Base-by-base conservation (phyloP, 495 filamentous ascomycete genomes). In the Wilcoxina mikolae region DNA sequence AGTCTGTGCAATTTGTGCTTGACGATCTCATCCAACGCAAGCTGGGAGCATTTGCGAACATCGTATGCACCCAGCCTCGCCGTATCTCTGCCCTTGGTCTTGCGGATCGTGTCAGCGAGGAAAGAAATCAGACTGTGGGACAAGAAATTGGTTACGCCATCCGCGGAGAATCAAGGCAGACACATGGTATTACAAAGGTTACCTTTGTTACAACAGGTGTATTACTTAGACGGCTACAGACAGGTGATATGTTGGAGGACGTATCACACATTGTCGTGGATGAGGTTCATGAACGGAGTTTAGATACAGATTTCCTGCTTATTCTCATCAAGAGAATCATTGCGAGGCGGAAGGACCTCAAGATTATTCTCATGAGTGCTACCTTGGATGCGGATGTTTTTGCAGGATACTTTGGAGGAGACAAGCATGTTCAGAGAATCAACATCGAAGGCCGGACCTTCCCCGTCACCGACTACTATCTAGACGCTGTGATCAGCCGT, bases 131-230 rank as follows among this genome's bases (percentile, higher is more conserved):
- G 0, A 68, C 64, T 28, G 80, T 96, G 10, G 91, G 91, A 0
- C 80, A 86, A 51, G 91, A 98, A 67, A 78, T 98, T 31, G 91
- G 91, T 7, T 98, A 94, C 65, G 75, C 82, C n/a, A 96, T 98
- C 58, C 79, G 93, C 33, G 91, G 91, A 35, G 91, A 96, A 64
- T 86, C 82, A 38, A 87, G 84, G 65, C 69, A 73, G 43, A 80
- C 71, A 50, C 61, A 68, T 20, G 79, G 78, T 11, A 70, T 73
- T 1, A 98, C 91, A 0, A 93, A 84, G 68, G 89, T 95, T 58
- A 91, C 85, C 0, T 98, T 98, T 65, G 85, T 95, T 38, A 98
- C 91, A 0, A 96, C 91, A 24, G 91, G 91, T 76, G 90, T 98
- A n/a, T 72, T 98, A 35, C 76, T 98, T 15, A 73, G 93, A 51